These are phyloP conservation scores for Backusella tarrabulga DNA, from an alignment of 192 early-diverging fungal genomes.

Conservation along the genomic window DNA sequence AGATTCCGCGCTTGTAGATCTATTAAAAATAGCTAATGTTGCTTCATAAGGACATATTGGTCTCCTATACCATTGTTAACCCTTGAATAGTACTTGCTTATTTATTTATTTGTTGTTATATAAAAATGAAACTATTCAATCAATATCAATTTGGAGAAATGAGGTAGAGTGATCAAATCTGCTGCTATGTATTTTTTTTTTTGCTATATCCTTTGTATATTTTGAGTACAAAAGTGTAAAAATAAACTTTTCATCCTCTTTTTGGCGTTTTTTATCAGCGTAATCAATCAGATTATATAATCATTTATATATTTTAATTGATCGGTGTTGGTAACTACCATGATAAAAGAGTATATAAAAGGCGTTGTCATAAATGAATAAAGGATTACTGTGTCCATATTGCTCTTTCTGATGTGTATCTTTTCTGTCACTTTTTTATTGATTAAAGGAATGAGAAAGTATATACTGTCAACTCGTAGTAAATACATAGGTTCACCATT, in stretches of 20 bases:
- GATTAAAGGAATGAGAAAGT: too few species aligned
- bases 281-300: background rate
- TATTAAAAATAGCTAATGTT: background rate
- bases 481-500: too few species aligned
- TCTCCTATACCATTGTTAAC: too few species aligned
- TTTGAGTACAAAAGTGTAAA: background rate
- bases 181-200: too few species aligned
- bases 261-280: background rate
- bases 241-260: background rate
- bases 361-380: too few species aligned
- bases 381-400: too few species aligned
- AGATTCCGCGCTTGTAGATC: background rate
- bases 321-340: background rate
- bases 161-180: background rate
- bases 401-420: too few species aligned
- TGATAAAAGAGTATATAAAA: background rate
- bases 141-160: too few species aligned
- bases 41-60: background rate
- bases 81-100: background rate
- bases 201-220: background rate
- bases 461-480: too few species aligned
- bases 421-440: too few species aligned
- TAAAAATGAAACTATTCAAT: too few species aligned
- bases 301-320: background rate
- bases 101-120: background rate